Percentiles rank a stretch among this genome's conserved stretches.
Conservation (phyloP, 2,329 filamentous ascomycete species). For the Claviceps sp. region DNA sequence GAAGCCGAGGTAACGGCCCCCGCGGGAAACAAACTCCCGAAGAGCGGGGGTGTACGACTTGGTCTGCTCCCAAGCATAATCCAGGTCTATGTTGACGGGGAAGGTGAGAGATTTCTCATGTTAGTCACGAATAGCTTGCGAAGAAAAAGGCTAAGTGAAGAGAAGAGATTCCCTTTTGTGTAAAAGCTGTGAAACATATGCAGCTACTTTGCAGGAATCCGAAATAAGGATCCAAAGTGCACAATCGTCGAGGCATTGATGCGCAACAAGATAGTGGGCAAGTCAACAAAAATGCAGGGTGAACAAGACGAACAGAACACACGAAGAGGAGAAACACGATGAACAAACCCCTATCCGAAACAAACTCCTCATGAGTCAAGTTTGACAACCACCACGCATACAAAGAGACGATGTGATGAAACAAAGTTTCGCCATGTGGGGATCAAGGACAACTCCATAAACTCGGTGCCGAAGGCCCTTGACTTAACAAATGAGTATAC, state of each 20-base stretch:
- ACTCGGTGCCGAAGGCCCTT: too few relatives aligned
- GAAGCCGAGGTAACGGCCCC: conserved; percentile 15
- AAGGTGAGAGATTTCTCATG: not conserved
- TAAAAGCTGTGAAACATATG: not conserved
- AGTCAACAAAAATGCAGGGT: not conserved
- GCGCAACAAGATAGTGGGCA: not conserved
- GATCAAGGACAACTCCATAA: not conserved
- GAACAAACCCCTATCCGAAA: not conserved
- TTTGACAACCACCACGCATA: not conserved
- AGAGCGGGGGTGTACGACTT: conserved; percentile 8
- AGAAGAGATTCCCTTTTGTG: not conserved
- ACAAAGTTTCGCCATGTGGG: not conserved
- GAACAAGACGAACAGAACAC: not conserved
- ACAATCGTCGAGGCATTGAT: not conserved
- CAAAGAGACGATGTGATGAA: not conserved
- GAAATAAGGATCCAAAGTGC: not conserved
- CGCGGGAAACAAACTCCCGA: conserved; percentile 11
- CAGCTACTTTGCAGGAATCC: not conserved
- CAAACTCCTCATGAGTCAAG: not conserved
- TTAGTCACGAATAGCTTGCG: not conserved
- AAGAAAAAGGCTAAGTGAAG: not conserved
- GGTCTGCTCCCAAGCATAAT: conserved; percentile 9
- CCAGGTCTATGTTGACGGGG: conserved; percentile 8
- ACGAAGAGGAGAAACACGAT: not conserved
- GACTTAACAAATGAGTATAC: not conserved